Percentiles rank a stretch among this genome's conserved stretches.
Evolutionary conservation across 768 basidiomycete species (phyloP).

Genomic region (Amanita jacksonii): DNA sequence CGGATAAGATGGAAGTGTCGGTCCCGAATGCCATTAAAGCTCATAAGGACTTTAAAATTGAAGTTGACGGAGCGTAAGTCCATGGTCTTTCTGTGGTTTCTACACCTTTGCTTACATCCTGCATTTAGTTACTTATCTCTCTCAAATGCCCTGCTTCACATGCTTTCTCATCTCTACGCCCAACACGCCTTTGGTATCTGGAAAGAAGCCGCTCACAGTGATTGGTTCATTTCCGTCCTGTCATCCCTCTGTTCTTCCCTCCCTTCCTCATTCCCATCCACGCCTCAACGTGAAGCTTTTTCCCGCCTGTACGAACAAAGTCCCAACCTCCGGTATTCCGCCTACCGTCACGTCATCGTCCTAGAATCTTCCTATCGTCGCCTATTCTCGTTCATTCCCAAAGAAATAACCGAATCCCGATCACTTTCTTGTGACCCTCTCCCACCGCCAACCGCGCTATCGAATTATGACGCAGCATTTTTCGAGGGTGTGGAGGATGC

Average conservation of each 20-base stretch:
- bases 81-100: neutral
- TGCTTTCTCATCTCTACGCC: constrained; percentile 84
- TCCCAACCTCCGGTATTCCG: constrained; percentile 34
- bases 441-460: constrained; percentile 56
- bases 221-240: constrained; percentile 66
- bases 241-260: constrained; percentile 30
- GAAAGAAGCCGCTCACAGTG: constrained; percentile 57
- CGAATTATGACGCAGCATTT: constrained; percentile 62
- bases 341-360: constrained; percentile 75
- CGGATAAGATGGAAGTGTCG: constrained; percentile 73
- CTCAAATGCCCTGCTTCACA: constrained; percentile 48
- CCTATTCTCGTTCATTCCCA: constrained; percentile 66
- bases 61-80: constrained; percentile 56
- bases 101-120: neutral
- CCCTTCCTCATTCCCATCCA: constrained; percentile 25
- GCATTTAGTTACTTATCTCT: constrained; percentile 26
- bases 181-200: constrained; percentile 69
- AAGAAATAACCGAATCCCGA: constrained; percentile 37
- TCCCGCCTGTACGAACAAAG: constrained; percentile 28
- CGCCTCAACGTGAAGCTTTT: constrained; percentile 24
- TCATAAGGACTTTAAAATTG: constrained; percentile 58
- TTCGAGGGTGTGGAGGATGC: constrained; percentile 57
- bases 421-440: constrained; percentile 79
- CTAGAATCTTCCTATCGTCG: constrained; percentile 50
- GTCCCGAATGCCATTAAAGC: constrained; percentile 48